Evolutionary conservation across 805 yeast genomes (phyloP), one percentile per base, ranked within the genome.

Genomic region (Maudiozyma bulderi): DNA sequence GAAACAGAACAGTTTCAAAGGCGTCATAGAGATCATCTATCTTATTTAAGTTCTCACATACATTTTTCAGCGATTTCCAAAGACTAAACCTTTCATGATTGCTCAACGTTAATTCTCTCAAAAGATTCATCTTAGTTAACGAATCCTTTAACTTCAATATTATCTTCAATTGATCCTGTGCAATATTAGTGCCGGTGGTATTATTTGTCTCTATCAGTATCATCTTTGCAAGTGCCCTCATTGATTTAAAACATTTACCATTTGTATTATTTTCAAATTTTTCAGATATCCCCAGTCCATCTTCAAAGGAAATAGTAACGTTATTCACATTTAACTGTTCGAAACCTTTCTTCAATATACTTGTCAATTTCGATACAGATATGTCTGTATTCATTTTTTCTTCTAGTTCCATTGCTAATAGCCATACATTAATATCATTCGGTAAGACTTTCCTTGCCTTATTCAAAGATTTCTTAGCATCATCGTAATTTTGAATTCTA

Each of bases 401-500:
- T 62, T 87, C 95, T 11, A 88, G 59, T 53, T 80, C 76, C 1
- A 81, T 74, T 1, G 88, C 88, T 0, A 81, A 70, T 2, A 87
- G 65, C 91, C 95, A 87, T 1, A 88, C 71, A 34, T 71, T 71
- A 43, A 72, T 65, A 8, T 77, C 70, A 3, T 71, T 68, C 3
- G 74, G 72, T 11, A 83, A 61, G 0, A 65, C 60, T 48, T 78
- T 78, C 52, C 90, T 69, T 0, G 95, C 95, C 31, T 60, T 65
- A 54, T 80, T 80, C 33, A 89, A 65, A 0, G 79, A 68, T 15
- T 65, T 59, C 53, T 77, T 77, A 0, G 90, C 82, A 8, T 75
- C 78, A 6, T 64, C 57, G 50, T 72, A 69, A 3, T 62, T 59
- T 47, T 67, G 68, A 10, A 78, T 49, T 26, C 73, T 69, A 6